phyloP scores from a whole-genome alignment of 768 basidiomycete species.

The Trametes maxima region DNA sequence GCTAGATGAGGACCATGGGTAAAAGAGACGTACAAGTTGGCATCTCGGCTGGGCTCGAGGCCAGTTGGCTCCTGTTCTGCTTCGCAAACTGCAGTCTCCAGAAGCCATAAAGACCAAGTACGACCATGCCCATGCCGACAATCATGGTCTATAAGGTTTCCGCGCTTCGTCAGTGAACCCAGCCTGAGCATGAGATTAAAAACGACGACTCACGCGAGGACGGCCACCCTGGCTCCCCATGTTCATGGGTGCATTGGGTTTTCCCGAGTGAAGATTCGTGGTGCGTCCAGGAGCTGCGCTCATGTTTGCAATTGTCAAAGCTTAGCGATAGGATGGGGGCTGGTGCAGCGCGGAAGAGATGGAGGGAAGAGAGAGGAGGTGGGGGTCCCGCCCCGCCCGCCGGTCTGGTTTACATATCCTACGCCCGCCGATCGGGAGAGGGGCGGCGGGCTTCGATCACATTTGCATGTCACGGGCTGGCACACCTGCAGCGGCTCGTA shows the following conservation, averaged over 20 bases:
- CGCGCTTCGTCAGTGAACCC: no score
- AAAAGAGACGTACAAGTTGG: slow-evolving; percentile 10
- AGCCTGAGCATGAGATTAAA: not conserved
- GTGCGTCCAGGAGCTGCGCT: no score
- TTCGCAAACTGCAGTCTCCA: slow-evolving; percentile 16
- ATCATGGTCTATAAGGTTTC: slow-evolving; percentile 5
- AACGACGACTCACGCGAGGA: not conserved
- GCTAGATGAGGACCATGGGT: no score
- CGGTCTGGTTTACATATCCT: no score
- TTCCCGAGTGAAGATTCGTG: slow-evolving; percentile 1
- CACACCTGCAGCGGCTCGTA: not conserved
- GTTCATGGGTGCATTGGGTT: slow-evolving; percentile 2
- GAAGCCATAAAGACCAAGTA: slow-evolving; percentile 12
- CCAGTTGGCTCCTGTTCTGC: slow-evolving; percentile 12
- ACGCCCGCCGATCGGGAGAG: no score
- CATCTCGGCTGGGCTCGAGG: slow-evolving; percentile 15
- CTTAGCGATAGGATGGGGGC: no score
- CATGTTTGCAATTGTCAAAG: no score
- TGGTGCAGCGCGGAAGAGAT: no score
- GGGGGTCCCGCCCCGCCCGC: no score
- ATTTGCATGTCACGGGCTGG: no score
- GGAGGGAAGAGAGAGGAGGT: no score
- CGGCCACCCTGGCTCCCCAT: slow-evolving; percentile 1
- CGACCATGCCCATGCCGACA: slow-evolving; percentile 15
- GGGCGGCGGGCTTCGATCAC: no score